Percentiles rank a stretch among this genome's conserved stretches.
Conservation (phyloP, 345 rosid species). For the Citrus inodora region DNA sequence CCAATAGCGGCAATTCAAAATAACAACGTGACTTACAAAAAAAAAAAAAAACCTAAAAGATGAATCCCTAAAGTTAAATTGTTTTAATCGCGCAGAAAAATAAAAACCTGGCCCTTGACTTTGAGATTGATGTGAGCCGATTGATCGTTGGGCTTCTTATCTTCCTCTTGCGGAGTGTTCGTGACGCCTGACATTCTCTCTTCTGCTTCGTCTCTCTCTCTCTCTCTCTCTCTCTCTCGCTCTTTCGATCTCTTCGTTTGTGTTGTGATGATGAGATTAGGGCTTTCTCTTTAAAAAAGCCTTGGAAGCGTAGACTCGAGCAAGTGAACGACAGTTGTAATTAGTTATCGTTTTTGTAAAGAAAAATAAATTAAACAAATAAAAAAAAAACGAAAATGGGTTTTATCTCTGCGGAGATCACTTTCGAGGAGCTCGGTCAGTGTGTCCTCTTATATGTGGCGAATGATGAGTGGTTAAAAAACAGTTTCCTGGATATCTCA, state of each 20-base stretch:
- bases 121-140: slow-evolving; percentile 78
- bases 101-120: slow-evolving; percentile 79
- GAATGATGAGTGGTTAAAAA: not conserved
- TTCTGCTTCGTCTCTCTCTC: not conserved
- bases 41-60: not conserved
- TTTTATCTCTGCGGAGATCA: not conserved
- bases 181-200: slow-evolving; percentile 31
- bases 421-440: not conserved
- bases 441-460: not conserved
- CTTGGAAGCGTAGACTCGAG: not conserved
- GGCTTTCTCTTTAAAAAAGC: not conserved
- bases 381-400: not conserved
- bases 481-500: not conserved
- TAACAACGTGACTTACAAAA: not conserved
- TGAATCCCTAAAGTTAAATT: not conserved
- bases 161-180: slow-evolving; percentile 46
- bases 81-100: not conserved
- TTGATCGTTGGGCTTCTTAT: slow-evolving; percentile 76
- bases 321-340: not conserved
- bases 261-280: not conserved
- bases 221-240: not conserved
- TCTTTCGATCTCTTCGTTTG: not conserved
- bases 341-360: too few species aligned
- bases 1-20: not conserved
- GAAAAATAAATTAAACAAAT: not conserved